Base-by-base conservation (phyloP, 345 rosid species). In the Luvunga scandens region DNA sequence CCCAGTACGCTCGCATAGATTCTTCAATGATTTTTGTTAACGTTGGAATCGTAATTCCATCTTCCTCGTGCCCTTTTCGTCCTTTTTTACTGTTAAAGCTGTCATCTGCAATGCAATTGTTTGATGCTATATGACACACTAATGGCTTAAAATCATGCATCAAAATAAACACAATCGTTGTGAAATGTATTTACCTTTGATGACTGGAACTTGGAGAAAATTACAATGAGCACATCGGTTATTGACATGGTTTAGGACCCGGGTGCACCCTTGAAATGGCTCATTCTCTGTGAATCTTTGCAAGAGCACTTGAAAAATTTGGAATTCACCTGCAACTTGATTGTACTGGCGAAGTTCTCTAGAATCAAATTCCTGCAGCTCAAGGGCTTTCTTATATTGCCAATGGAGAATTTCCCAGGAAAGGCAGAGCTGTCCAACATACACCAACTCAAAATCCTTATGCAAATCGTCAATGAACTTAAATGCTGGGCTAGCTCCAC, bases 351-450 rank as follows among this genome's bases (percentile, higher is more conserved):
- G 83, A 64, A 66, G 57, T 57, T 81, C 78, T 16, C 72, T 79
- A 13, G 73, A 64, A 79, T 88, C 89, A 28, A 73, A 83, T 65
- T 84, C 85, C 39, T 78, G 81, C 84, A 89, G 77, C 31, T 92
- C 90, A 68, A 75, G 61, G 55, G 87, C 79, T 77, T 91, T 93
- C 2, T 78, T 71, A 74, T 87, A 91, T 72, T 94, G 95, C 94
- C 99, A 91, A 68, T 78, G 86, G 73, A 96, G 95, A 5, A 90
- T 94, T 87, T 90, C 97, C 98, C 99, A 96, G 4, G 97, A 92
- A 50, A 94, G 88, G 78, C 98, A 96, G 65, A 89, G 27, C 22
- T 94, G 97, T 67, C 97, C 94, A 36, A 94, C 91, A 36, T 91
- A 96, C 33, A 95, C 97, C 38, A 83, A 83, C 75, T 96, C 98